A percentile compares a stretch with the other conserved stretches of the same genome.
These are phyloP conservation scores for Henckelia pumila DNA, from an alignment of 257 asterid species.

Conservation along the genomic window DNA sequence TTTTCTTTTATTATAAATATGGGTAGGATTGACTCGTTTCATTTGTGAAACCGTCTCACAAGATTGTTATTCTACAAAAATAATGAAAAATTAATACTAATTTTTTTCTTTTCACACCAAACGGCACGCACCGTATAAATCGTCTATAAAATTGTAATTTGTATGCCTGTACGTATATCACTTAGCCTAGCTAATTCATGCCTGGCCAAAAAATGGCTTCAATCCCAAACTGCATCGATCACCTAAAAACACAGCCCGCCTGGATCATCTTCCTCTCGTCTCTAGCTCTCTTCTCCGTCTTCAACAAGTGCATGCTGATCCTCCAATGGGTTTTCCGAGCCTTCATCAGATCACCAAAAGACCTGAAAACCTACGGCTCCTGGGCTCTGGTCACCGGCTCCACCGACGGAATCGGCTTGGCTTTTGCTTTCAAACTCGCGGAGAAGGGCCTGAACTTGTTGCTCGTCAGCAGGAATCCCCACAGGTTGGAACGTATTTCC, in stretches of 20 bases:
- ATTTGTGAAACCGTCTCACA: no score
- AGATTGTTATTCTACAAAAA: no score
- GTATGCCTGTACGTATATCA: not conserved
- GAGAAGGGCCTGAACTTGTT: conserved; percentile 58
- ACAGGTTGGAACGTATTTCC: conserved; percentile 44
- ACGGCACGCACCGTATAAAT: no score
- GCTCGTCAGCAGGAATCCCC: conserved; percentile 45
- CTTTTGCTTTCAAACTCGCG: conserved; percentile 74
- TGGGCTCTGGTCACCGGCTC: conserved; percentile 90
- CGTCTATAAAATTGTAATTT: no score
- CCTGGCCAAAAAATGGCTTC: conserved; percentile 29
- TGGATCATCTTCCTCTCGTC: conserved; percentile 45
- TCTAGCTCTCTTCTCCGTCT: conserved; percentile 47
- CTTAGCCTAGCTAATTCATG: not conserved
- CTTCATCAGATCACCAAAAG: conserved; percentile 47
- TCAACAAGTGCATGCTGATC: conserved; percentile 27
- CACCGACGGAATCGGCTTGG: conserved; percentile 80
- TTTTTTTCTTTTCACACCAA: no score
- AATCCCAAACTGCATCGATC: conserved; percentile 10
- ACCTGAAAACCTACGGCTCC: conserved; percentile 58
- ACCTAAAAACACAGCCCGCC: conserved; percentile 36
- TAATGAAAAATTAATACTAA: no score
- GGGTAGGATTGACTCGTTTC: no score
- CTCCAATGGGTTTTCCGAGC: conserved; percentile 42
- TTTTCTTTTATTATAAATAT: no score